phyloP scores from a whole-genome alignment of 2,329 filamentous ascomycete species.

The Sphaceloma murrayae region DNA sequence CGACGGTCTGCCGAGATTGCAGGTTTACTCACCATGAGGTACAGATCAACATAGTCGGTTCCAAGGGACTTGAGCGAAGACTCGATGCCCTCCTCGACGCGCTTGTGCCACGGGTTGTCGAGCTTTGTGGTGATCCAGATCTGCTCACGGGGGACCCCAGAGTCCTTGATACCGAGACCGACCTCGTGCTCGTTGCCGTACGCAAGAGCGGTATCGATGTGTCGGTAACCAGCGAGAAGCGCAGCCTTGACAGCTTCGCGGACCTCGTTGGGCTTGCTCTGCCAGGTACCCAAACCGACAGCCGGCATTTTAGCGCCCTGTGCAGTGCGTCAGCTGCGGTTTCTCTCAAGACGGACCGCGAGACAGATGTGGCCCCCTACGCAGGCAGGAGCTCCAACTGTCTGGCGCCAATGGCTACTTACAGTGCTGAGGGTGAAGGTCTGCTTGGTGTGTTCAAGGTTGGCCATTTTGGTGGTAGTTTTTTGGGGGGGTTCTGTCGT shows the following conservation, averaged over 20 bases:
- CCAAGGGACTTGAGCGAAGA: constrained; percentile 52
- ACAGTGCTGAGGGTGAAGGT: constrained; percentile 49
- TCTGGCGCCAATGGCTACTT: constrained; percentile 14
- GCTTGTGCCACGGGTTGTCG: constrained; percentile 69
- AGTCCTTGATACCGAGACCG: constrained; percentile 59
- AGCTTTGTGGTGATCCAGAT: constrained; percentile 77
- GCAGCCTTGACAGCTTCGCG: constrained; percentile 58
- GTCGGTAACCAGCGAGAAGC: constrained; percentile 20
- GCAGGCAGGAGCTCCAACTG: background rate
- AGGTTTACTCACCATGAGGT: constrained; percentile 37
- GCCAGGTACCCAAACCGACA: constrained; percentile 70
- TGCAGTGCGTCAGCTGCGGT: constrained; percentile 45
- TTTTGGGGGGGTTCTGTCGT: background rate
- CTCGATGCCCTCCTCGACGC: constrained; percentile 53
- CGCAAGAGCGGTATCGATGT: constrained; percentile 54
- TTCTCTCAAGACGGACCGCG: too few species aligned
- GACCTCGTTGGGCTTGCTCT: constrained; percentile 60
- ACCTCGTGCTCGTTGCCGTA: constrained; percentile 73
- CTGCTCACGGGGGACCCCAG: constrained; percentile 54
- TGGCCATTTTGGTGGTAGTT: constrained; percentile 21
- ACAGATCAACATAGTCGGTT: constrained; percentile 58
- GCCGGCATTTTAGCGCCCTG: constrained; percentile 68
- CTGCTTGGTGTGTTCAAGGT: constrained; percentile 31
- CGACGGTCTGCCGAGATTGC: too few species aligned
- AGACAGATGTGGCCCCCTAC: background rate